phyloP scores from a whole-genome alignment of 768 basidiomycete genomes.

The Hygrophoropsis aurantiaca region DNA sequence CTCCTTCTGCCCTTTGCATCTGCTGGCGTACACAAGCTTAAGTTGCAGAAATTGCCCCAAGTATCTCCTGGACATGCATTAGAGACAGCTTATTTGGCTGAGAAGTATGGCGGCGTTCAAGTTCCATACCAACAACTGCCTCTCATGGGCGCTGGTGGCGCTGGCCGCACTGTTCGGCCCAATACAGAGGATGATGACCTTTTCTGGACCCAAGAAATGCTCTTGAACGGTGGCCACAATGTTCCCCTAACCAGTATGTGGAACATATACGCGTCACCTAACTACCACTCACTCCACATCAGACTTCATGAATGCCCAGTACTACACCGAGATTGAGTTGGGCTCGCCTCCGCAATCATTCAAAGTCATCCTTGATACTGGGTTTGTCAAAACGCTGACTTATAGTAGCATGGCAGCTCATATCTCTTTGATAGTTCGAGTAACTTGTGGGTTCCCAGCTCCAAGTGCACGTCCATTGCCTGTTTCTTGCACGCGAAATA shows the following conservation, averaged over 20 bases:
- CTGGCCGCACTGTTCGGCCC: conserved; percentile 60
- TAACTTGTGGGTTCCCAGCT: conserved; percentile 93
- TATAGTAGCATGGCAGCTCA: conserved; percentile 5
- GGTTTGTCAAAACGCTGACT: conserved; percentile 38
- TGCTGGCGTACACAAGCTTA: conserved; percentile 75
- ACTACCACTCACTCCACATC: conserved; percentile 9
- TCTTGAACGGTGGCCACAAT: conserved; percentile 70
- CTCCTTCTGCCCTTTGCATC: conserved; percentile 47
- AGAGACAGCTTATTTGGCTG: conserved; percentile 83
- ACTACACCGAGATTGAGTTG: conserved; percentile 83
- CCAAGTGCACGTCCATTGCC: conserved; percentile 80
- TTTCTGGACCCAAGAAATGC: conserved; percentile 79
- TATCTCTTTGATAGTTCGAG: conserved; percentile 55
- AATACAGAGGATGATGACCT: conserved; percentile 55
- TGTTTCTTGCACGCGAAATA: conserved; percentile 96
- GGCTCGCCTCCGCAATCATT: conserved; percentile 86
- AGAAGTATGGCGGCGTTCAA: conserved; percentile 79
- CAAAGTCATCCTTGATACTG: conserved; percentile 95
- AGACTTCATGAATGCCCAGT: conserved; percentile 99
- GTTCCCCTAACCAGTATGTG: conserved; percentile 88
- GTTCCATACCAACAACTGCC: conserved; percentile 51
- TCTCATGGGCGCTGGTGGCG: conserved; percentile 72
- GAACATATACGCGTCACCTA: not conserved
- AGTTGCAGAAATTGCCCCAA: conserved; percentile 81
- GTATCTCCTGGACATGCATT: conserved; percentile 60